These are phyloP conservation scores for Lanmaoa pseudosensibilis DNA, from an alignment of 768 basidiomycete species.

Conservation along the genomic window DNA sequence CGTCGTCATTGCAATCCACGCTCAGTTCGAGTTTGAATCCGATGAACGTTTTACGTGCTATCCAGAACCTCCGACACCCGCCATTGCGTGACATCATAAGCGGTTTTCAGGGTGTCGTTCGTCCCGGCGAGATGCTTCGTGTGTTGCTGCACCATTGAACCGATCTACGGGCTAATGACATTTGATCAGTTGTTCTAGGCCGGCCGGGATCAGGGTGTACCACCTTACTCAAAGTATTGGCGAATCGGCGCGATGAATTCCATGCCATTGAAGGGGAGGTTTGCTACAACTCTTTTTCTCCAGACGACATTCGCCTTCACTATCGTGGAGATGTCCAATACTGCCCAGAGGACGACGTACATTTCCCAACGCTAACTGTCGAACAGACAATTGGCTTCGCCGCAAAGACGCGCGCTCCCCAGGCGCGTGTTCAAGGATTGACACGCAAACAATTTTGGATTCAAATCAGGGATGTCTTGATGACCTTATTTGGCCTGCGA, in stretches of 20 bases:
- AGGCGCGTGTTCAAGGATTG: conserved; percentile 43
- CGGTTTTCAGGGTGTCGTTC: conserved; percentile 56
- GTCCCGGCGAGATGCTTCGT: conserved; percentile 71
- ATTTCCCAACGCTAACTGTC: conserved; percentile 83
- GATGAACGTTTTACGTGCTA: conserved; percentile 38
- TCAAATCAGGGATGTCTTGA: conserved; percentile 45
- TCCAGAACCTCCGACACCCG: conserved; percentile 56
- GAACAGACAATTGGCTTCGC: conserved; percentile 73
- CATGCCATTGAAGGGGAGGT: conserved; percentile 68
- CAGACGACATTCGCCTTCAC: conserved; percentile 58
- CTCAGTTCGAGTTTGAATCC: conserved; percentile 66
- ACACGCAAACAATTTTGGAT: conserved; percentile 35
- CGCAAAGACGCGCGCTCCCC: conserved; percentile 66
- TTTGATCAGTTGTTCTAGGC: conserved; percentile 69
- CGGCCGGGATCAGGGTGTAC: conserved; percentile 84
- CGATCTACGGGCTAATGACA: neutral
- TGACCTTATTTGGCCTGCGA: conserved; percentile 73
- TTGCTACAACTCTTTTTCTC: conserved; percentile 72
- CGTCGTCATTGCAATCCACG: conserved; percentile 55
- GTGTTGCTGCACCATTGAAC: conserved; percentile 29
- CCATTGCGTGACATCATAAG: conserved; percentile 54
- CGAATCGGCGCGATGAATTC: conserved; percentile 73
- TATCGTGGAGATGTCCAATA: conserved; percentile 82
- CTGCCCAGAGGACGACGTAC: conserved; percentile 82
- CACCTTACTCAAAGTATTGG: conserved; percentile 78